phyloP scores from a whole-genome alignment of 805 yeast species.

The Candida mattraensis region DNA sequence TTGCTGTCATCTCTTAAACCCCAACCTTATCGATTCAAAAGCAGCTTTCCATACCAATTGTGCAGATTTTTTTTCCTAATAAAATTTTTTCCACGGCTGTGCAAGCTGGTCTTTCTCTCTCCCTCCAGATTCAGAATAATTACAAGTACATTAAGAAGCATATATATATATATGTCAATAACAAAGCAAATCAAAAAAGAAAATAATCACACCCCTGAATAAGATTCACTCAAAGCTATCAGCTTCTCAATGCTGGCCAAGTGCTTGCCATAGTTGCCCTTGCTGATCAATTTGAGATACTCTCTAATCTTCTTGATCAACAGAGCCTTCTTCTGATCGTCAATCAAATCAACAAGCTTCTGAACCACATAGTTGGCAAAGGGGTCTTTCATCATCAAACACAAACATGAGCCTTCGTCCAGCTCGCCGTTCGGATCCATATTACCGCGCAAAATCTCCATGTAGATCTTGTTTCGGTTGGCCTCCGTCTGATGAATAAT shows the following conservation, averaged over 20 bases:
- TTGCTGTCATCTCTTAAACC: background rate
- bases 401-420: conserved; percentile 68
- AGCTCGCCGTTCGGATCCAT: conserved; percentile 42
- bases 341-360: conserved; percentile 81
- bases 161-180: conserved; percentile 2
- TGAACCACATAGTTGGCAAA: conserved; percentile 97
- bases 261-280: conserved; percentile 75
- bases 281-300: conserved; percentile 71
- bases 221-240: conserved; percentile 53
- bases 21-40: too few species aligned
- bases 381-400: conserved; percentile 95
- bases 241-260: conserved; percentile 79
- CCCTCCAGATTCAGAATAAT: too few species aligned
- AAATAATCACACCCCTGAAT: conserved; percentile 7
- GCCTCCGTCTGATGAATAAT: conserved; percentile 66
- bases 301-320: conserved; percentile 77
- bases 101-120: too few species aligned
- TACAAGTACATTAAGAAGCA: background rate
- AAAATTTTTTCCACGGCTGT: too few species aligned
- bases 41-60: too few species aligned
- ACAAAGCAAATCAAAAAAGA: conserved; percentile 1
- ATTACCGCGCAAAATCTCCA: conserved; percentile 62
- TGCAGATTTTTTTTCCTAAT: too few species aligned
- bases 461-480: conserved; percentile 64
- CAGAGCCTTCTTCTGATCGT: conserved; percentile 63